These are phyloP conservation scores for Aphanomyces euteiches DNA, from an alignment of 352 stramenopile species.

Conservation along the genomic window DNA sequence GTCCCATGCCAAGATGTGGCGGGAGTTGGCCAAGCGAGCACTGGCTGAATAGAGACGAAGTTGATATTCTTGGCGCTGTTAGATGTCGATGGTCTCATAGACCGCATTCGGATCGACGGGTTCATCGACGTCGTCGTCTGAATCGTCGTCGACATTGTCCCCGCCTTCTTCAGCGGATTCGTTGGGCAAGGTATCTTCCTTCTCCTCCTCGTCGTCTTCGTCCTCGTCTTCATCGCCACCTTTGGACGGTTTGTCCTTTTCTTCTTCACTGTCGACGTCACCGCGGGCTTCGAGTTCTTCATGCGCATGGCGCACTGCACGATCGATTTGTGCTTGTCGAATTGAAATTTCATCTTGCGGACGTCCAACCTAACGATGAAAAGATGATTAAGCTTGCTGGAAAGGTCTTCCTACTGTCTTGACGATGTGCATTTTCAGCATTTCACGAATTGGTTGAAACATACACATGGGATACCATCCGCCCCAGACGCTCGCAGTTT, in stretches of 20 bases:
- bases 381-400: background rate
- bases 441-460: constrained; percentile 73
- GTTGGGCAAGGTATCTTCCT: background rate
- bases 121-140: constrained; percentile 22
- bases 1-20: constrained; percentile 80
- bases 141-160: background rate
- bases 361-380: constrained; percentile 35
- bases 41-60: constrained; percentile 38
- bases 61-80: background rate
- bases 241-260: constrained; percentile 1
- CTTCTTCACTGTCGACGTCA: constrained; percentile 27
- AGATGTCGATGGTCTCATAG: constrained; percentile 18
- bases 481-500: constrained; percentile 52
- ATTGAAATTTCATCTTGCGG: constrained; percentile 65
- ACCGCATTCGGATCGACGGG: constrained; percentile 7
- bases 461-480: constrained; percentile 79
- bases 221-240: background rate
- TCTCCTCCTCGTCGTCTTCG: constrained; percentile 13
- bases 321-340: constrained; percentile 58
- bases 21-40: constrained; percentile 55
- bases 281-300: constrained; percentile 23
- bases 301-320: constrained; percentile 69
- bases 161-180: constrained; percentile 19
- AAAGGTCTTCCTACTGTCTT: constrained; percentile 14
- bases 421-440: constrained; percentile 69